Percentiles rank a stretch among this genome's conserved stretches.
Evolutionary conservation across 228 moss, liverwort and hornwort species (phyloP).

Genomic region (Sphagnum fallax): DNA sequence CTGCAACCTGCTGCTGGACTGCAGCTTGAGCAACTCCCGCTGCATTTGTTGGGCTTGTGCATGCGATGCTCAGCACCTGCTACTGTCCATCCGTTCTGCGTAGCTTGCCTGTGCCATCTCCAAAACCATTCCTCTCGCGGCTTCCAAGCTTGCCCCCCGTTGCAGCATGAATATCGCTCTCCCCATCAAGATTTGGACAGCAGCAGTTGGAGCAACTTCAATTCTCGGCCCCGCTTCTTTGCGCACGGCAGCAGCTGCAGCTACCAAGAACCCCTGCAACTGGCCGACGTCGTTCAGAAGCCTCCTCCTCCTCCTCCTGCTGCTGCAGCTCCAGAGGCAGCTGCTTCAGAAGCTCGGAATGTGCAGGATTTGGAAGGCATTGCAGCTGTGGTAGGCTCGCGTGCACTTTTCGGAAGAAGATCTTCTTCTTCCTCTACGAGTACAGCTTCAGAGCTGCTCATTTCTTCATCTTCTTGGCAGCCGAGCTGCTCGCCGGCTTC

Average conservation of each 20-base stretch:
- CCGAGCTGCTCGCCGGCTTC: background rate
- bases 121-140: slow-evolving; percentile 4
- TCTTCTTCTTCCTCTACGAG: slow-evolving; percentile 4
- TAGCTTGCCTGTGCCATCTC: slow-evolving; percentile 10
- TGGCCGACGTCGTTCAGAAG: too few relatives aligned
- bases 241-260: too few relatives aligned
- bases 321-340: background rate
- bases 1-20: too few relatives aligned
- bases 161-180: too few relatives aligned
- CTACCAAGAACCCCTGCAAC: too few relatives aligned
- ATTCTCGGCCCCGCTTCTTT: too few relatives aligned
- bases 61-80: slow-evolving; percentile 28
- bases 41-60: slow-evolving; percentile 5
- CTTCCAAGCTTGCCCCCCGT: too few relatives aligned
- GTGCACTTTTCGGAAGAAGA: slow-evolving; percentile 29
- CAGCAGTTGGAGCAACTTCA: too few relatives aligned
- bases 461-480: slow-evolving; percentile 17
- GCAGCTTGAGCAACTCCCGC: too few relatives aligned
- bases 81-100: too few relatives aligned
- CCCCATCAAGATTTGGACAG: too few relatives aligned
- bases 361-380: slow-evolving; percentile 53
- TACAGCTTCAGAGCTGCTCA: slow-evolving; percentile 7
- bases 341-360: slow-evolving; percentile 7
- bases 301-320: background rate
- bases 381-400: slow-evolving; percentile 49